A percentile compares a stretch with the other conserved stretches of the same genome.
Evolutionary conservation across 768 basidiomycete genomes (phyloP).

Genomic region (Calocybe cyanea): DNA sequence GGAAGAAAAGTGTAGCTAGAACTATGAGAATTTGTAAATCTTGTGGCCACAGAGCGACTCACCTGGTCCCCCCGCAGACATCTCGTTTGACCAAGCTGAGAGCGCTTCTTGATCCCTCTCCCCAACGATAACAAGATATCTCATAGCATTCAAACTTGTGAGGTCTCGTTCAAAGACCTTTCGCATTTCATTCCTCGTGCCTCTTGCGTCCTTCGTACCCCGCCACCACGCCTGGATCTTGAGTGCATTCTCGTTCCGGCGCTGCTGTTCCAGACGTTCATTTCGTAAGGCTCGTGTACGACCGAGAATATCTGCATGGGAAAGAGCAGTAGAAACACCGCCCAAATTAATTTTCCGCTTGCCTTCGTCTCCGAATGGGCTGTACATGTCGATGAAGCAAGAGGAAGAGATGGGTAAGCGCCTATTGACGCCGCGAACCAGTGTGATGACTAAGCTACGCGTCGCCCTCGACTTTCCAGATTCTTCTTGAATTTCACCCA

Average conservation of each 20-base stretch:
- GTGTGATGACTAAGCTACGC: too few species aligned
- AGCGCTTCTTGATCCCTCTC: slow-evolving; percentile 41
- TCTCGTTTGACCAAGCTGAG: slow-evolving; percentile 40
- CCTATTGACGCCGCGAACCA: too few species aligned
- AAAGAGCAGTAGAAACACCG: slow-evolving; percentile 49
- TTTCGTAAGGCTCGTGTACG: slow-evolving; percentile 57
- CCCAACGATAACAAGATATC: slow-evolving; percentile 65
- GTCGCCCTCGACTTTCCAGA: too few species aligned
- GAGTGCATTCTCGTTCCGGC: slow-evolving; percentile 53
- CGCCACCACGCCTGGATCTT: slow-evolving; percentile 73
- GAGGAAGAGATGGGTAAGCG: neutral
- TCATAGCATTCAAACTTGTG: slow-evolving; percentile 49
- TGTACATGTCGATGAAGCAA: slow-evolving; percentile 3
- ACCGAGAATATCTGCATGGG: slow-evolving; percentile 55
- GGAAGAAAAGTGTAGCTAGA: slow-evolving; percentile 38
- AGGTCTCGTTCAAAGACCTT: slow-evolving; percentile 49
- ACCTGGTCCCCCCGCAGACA: slow-evolving; percentile 30
- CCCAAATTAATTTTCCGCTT: slow-evolving; percentile 53
- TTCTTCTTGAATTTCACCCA: too few species aligned
- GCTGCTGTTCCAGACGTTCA: slow-evolving; percentile 54
- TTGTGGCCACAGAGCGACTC: neutral
- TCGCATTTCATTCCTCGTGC: slow-evolving; percentile 42
- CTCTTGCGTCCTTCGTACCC: slow-evolving; percentile 38
- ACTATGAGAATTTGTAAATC: neutral
- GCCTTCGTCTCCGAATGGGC: slow-evolving; percentile 8